Conservation (phyloP, 1,139 yeast species). For the Suhomyces guaymorum region DNA sequence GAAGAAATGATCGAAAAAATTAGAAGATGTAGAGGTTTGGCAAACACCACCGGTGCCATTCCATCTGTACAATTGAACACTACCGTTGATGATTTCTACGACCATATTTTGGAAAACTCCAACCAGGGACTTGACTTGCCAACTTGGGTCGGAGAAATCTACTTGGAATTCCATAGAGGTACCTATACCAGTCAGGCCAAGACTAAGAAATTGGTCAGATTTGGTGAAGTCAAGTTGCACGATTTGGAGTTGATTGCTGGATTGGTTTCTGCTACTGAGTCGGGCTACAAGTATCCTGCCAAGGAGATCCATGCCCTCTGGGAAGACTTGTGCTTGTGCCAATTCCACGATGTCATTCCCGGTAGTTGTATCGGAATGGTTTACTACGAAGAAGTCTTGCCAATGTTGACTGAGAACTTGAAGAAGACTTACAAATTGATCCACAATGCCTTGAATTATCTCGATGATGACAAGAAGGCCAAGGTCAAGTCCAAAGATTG, state of each 20-base stretch:
- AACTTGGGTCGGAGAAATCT: slow-evolving; percentile 90
- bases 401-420: slow-evolving; percentile 64
- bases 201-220: slow-evolving; percentile 77
- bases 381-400: slow-evolving; percentile 86
- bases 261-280: slow-evolving; percentile 58
- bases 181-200: slow-evolving; percentile 93
- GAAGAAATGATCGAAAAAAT: slow-evolving; percentile 90
- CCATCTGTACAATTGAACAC: slow-evolving; percentile 80
- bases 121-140: slow-evolving; percentile 69
- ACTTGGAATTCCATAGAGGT: slow-evolving; percentile 94
- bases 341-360: slow-evolving; percentile 95
- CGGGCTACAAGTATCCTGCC: slow-evolving; percentile 67
- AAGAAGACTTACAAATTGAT: slow-evolving; percentile 54
- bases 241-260: slow-evolving; percentile 86
- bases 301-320: slow-evolving; percentile 68
- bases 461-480: slow-evolving; percentile 12
- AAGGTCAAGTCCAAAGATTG: slow-evolving; percentile 16
- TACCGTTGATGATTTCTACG: slow-evolving; percentile 78
- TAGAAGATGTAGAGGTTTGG: slow-evolving; percentile 85
- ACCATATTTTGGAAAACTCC: slow-evolving; percentile 61
- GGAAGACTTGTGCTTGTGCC: slow-evolving; percentile 88
- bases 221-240: slow-evolving; percentile 74
- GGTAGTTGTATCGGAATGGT: slow-evolving; percentile 96
- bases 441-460: slow-evolving; percentile 44
- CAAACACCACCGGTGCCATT: slow-evolving; percentile 75